phyloP scores from a whole-genome alignment of 495 filamentous ascomycete species.

The Penicillium herquei region DNA sequence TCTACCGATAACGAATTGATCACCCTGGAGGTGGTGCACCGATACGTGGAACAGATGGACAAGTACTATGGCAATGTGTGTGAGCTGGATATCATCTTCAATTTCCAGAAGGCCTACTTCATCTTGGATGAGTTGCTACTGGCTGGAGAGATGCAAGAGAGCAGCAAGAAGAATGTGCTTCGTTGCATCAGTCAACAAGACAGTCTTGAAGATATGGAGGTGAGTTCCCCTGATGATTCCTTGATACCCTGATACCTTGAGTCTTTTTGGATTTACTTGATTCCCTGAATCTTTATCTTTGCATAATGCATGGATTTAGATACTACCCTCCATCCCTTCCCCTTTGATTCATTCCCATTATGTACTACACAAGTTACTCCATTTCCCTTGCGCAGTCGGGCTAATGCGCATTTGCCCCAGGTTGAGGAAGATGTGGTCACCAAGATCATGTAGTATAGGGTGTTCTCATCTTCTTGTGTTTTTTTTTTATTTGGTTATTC shows the following conservation, averaged over 20 bases:
- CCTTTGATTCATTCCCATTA: neutral
- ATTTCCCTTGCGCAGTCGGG: slow-evolving; percentile 28
- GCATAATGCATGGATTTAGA: too few relatives aligned
- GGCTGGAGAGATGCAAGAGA: slow-evolving; percentile 97
- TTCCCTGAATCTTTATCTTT: too few relatives aligned
- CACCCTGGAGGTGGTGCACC: slow-evolving; percentile 96
- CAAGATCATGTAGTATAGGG: slow-evolving; percentile 77
- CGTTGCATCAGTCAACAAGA: slow-evolving; percentile 94
- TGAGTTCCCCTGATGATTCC: slow-evolving; percentile 49
- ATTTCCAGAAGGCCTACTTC: slow-evolving; percentile 99
- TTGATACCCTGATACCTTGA: neutral
- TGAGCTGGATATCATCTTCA: slow-evolving; percentile 99
- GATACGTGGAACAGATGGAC: slow-evolving; percentile 99
- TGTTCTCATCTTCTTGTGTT: slow-evolving; percentile 15
- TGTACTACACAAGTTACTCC: neutral
- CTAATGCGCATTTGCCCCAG: slow-evolving; percentile 65
- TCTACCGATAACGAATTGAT: slow-evolving; percentile 97
- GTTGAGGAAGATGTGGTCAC: slow-evolving; percentile 92
- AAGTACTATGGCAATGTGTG: slow-evolving; percentile 99
- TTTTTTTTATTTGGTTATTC: slow-evolving; percentile 19
- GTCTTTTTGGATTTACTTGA: too few relatives aligned
- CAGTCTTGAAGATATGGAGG: slow-evolving; percentile 96
- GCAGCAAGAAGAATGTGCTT: slow-evolving; percentile 97
- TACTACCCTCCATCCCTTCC: too few relatives aligned
- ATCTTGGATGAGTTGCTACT: slow-evolving; percentile 95